Conservation (phyloP, 768 basidiomycete genomes). For the Lepiota brunneoincarnata region DNA sequence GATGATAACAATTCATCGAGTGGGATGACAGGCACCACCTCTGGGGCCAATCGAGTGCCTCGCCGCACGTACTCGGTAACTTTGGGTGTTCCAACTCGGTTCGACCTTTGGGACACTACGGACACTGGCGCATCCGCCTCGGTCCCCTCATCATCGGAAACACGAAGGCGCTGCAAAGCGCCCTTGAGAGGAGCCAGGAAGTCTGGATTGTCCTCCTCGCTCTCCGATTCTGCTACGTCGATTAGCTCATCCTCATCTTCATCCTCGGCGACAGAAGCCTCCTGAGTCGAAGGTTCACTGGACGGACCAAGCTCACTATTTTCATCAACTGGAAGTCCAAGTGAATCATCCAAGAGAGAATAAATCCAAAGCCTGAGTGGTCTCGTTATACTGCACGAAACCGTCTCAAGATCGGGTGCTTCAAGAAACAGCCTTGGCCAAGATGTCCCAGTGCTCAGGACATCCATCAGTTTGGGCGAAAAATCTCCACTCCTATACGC, state of each 20-base stretch:
- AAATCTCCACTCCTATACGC: constrained; percentile 64
- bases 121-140: constrained; percentile 30
- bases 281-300: constrained; percentile 5
- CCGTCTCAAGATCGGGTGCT: constrained; percentile 70
- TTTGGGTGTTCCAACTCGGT: constrained; percentile 20
- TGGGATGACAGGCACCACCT: constrained; percentile 50
- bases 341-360: constrained; percentile 62
- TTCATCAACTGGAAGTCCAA: constrained; percentile 50
- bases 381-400: constrained; percentile 58
- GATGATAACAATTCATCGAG: constrained; percentile 46
- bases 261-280: constrained; percentile 15
- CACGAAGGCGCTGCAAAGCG: constrained; percentile 57
- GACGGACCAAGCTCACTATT: neutral
- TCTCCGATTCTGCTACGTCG: constrained; percentile 65
- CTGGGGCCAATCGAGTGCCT: constrained; percentile 61
- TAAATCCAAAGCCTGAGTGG: constrained; percentile 66
- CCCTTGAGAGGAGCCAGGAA: constrained; percentile 68
- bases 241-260: constrained; percentile 57
- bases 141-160: constrained; percentile 29
- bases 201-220: constrained; percentile 51
- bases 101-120: constrained; percentile 28
- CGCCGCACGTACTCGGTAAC: constrained; percentile 65
- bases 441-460: constrained; percentile 57
- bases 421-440: constrained; percentile 80
- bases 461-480: constrained; percentile 55